Evolutionary conservation across 176 grass and related monocot species (phyloP).

Genomic region (Musa beccarii): DNA sequence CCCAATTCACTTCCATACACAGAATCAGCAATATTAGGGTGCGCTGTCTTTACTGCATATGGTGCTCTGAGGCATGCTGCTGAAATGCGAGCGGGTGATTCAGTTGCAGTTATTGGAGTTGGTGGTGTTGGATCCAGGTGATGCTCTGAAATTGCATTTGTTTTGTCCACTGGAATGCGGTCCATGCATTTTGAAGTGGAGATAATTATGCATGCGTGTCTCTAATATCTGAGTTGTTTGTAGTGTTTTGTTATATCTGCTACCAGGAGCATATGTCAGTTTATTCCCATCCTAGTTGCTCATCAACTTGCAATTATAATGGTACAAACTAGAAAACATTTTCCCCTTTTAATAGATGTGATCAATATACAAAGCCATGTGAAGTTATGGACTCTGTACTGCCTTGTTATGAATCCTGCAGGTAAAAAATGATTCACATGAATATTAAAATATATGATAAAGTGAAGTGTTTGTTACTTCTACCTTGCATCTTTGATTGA

Average conservation of each 20-base stretch:
- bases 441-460: too few relatives aligned
- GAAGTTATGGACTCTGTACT: not conserved
- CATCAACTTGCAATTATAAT: not conserved
- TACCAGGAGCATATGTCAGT: not conserved
- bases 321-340: not conserved
- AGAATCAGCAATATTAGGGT: constrained; percentile 89
- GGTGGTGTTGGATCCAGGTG: constrained; percentile 96
- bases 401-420: too few relatives aligned
- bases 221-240: not conserved
- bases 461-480: too few relatives aligned
- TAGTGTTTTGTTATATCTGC: not conserved
- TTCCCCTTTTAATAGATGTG: not conserved
- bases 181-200: not conserved
- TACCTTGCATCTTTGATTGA: too few relatives aligned
- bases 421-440: too few relatives aligned
- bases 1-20: constrained; percentile 69
- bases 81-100: constrained; percentile 80
- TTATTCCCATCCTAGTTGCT: not conserved
- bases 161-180: not conserved
- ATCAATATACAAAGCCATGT: not conserved
- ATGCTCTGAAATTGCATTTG: not conserved
- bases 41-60: constrained; percentile 92
- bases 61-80: constrained; percentile 92
- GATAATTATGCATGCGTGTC: not conserved
- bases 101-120: constrained; percentile 94